phyloP scores from a whole-genome alignment of 257 asterid genomes.

The Solanum microdontum region DNA sequence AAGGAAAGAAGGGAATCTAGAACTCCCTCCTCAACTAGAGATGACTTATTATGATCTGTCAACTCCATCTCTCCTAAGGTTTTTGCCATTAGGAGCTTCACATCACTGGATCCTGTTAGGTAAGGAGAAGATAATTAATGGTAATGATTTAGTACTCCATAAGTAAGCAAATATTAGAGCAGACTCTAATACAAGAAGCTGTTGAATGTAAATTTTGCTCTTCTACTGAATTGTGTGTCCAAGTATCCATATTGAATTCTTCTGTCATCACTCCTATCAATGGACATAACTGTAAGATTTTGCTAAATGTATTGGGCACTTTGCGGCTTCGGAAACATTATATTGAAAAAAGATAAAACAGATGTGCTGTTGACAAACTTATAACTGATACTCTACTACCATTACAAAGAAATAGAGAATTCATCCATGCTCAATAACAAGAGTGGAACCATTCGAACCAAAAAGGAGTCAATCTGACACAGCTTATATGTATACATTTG shows the following conservation, averaged over 20 bases:
- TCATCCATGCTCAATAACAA: background rate
- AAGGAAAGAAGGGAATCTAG: conserved; percentile 34
- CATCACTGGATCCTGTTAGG: conserved; percentile 34
- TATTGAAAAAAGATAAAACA: background rate
- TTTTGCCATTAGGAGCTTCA: conserved; percentile 51
- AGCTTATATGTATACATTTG: background rate
- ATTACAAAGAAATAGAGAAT: background rate
- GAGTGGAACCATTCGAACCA: background rate
- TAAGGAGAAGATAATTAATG: background rate
- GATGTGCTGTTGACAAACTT: background rate
- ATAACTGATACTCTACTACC: background rate
- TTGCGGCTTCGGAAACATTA: background rate
- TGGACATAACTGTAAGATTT: background rate
- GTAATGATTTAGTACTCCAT: background rate
- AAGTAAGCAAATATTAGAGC: background rate
- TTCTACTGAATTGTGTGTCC: background rate
- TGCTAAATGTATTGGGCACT: background rate
- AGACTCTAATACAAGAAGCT: background rate
- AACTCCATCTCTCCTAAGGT: conserved; percentile 52
- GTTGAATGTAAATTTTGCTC: background rate
- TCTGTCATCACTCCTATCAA: background rate
- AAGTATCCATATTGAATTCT: background rate
- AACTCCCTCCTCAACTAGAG: conserved; percentile 42
- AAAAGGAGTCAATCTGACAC: background rate
- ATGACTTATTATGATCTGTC: conserved; percentile 48